phyloP scores from a whole-genome alignment of 1,284 basidiomycete genomes.

The Melampsora americana region DNA sequence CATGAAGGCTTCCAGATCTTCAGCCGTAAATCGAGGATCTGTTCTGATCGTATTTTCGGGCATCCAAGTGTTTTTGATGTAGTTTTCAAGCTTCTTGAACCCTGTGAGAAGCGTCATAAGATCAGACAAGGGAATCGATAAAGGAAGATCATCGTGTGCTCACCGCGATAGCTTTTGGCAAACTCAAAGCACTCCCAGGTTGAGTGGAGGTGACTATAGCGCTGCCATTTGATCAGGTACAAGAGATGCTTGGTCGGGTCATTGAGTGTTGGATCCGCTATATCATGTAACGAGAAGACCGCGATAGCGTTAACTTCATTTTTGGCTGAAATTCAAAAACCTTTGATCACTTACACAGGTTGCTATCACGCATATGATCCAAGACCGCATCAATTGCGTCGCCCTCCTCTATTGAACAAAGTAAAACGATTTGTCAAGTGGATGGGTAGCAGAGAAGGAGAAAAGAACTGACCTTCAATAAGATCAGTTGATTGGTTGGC shows the following conservation, averaged over 20 bases:
- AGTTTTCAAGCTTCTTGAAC: conserved; percentile 96
- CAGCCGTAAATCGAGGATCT: conserved; percentile 69
- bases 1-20: conserved; percentile 75
- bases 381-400: conserved; percentile 57
- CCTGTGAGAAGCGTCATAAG: conserved; percentile 57
- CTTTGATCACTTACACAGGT: conserved; percentile 46
- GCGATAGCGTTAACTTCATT: not conserved
- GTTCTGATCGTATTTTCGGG: conserved; percentile 70
- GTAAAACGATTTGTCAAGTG: not conserved
- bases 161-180: conserved; percentile 69
- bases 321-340: too few relatives aligned
- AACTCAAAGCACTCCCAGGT: conserved; percentile 38
- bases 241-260: conserved; percentile 55
- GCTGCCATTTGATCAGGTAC: conserved; percentile 58
- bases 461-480: conserved; percentile 27
- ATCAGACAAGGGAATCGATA: not conserved
- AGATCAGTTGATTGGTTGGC: conserved; percentile 29
- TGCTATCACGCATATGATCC: conserved; percentile 55
- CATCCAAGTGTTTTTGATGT: conserved; percentile 75
- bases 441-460: not conserved
- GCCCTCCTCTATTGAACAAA: conserved; percentile 48
- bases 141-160: conserved; percentile 67
- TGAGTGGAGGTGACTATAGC: conserved; percentile 57
- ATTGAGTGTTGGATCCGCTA: conserved; percentile 54
- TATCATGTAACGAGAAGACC: not conserved